Percentiles rank a stretch among this genome's conserved stretches.
Evolutionary conservation across 345 rosid species (phyloP).

Genomic region (Hibiscus syriacus): DNA sequence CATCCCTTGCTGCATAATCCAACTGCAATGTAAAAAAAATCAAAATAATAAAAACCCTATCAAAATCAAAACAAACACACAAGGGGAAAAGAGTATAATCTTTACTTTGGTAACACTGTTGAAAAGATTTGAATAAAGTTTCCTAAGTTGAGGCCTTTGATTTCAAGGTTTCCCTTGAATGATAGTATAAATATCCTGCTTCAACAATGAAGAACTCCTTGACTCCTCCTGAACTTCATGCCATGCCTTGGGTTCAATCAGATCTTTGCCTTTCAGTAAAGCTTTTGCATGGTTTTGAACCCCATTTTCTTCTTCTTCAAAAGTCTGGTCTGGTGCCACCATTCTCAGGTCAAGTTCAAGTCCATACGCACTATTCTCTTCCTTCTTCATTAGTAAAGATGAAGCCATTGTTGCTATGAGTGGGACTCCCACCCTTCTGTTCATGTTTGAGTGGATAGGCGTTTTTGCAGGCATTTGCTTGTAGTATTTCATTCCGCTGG

Average conservation of each 20-base stretch:
- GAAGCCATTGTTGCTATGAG: slow-evolving; percentile 19
- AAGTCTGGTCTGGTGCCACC: slow-evolving; percentile 32
- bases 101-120: slow-evolving; percentile 46
- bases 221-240: slow-evolving; percentile 54
- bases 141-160: no score
- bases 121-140: slow-evolving; percentile 54
- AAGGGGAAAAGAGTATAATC: no score
- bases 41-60: neutral
- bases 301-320: slow-evolving; percentile 35
- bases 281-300: slow-evolving; percentile 26
- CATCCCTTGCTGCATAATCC: slow-evolving; percentile 68
- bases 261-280: slow-evolving; percentile 26
- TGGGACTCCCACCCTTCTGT: slow-evolving; percentile 25
- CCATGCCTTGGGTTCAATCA: slow-evolving; percentile 45
- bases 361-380: slow-evolving; percentile 14
- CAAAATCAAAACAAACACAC: neutral
- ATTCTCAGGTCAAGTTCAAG: slow-evolving; percentile 21
- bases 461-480: neutral
- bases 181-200: no score
- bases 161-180: no score
- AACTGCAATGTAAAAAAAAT: slow-evolving; percentile 22
- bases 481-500: no score
- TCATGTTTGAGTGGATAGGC: slow-evolving; percentile 1
- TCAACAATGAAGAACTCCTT: no score
- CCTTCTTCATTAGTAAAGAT: neutral